phyloP scores from a whole-genome alignment of 1,139 yeast genomes.

The Blastobotrys capitulatus region DNA sequence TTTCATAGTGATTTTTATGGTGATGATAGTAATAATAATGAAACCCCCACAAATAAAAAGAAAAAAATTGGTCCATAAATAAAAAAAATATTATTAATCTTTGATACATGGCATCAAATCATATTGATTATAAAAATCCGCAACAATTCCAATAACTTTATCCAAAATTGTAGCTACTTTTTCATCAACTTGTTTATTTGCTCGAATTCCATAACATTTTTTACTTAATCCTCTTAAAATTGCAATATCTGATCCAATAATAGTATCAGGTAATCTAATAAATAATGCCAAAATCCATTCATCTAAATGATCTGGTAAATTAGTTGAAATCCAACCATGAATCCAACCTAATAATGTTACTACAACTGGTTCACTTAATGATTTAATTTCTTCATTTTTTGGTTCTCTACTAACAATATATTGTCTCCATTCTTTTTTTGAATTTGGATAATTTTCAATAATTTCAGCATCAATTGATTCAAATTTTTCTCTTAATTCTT shows the following conservation, averaged over 20 bases:
- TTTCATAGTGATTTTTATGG: not conserved
- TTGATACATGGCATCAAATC: constrained; percentile 26
- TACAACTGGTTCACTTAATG: constrained; percentile 19
- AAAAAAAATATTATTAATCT: not conserved
- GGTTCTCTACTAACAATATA: constrained; percentile 13
- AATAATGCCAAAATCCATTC: constrained; percentile 39
- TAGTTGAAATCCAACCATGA: constrained; percentile 27
- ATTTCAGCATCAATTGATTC: constrained; percentile 1
- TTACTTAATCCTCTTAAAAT: constrained; percentile 39
- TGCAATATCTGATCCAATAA: constrained; percentile 37
- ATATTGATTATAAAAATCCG: constrained; percentile 32
- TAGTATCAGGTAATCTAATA: constrained; percentile 35
- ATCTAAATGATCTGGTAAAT: constrained; percentile 19
- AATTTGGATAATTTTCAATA: constrained; percentile 19
- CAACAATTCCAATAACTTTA: constrained; percentile 30
- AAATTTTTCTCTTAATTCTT: constrained; percentile 9
- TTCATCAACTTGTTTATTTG: constrained; percentile 13
- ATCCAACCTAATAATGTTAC: constrained; percentile 24
- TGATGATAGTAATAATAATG: constrained; percentile 14
- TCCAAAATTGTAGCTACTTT: constrained; percentile 25
- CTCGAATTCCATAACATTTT: constrained; percentile 31
- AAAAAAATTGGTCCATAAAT: constrained; percentile 23
- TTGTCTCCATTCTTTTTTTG: constrained; percentile 24
- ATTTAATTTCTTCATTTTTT: constrained; percentile 1
- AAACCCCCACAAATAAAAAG: not conserved